Evolutionary conservation across 352 stramenopile species (phyloP).

Genomic region (Phytopythium ostracodes): DNA sequence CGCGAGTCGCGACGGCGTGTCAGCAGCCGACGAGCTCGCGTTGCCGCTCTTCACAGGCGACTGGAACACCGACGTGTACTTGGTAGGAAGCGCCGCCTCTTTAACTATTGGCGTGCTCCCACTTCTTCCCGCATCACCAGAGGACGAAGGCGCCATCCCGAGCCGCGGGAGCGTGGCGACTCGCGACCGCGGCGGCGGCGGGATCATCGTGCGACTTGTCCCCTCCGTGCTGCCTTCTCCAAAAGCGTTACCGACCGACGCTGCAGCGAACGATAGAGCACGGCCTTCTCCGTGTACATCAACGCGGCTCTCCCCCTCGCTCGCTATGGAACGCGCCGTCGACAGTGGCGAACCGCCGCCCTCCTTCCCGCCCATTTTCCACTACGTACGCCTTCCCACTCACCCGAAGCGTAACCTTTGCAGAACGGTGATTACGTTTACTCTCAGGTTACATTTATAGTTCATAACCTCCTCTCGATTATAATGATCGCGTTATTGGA

Average conservation of each 20-base stretch:
- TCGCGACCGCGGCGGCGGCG: slow-evolving; percentile 1
- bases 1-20: slow-evolving; percentile 14
- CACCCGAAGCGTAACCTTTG: neutral
- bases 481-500: neutral
- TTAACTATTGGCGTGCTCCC: too few relatives aligned
- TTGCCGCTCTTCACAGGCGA: slow-evolving; percentile 1
- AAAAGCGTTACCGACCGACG: too few relatives aligned
- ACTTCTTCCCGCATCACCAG: neutral
- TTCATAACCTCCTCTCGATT: too few relatives aligned
- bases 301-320: neutral
- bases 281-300: neutral
- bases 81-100: neutral
- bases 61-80: slow-evolving; percentile 6
- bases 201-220: neutral
- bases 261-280: too few relatives aligned
- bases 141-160: neutral
- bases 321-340: neutral
- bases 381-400: too few relatives aligned
- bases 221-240: neutral
- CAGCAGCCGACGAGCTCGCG: neutral
- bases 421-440: too few relatives aligned
- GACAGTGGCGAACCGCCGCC: neutral
- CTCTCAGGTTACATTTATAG: too few relatives aligned
- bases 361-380: neutral
- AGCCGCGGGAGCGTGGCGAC: slow-evolving; percentile 2